Evolutionary conservation across 768 basidiomycete species (phyloP).

Genomic region (Ramaria sp.): DNA sequence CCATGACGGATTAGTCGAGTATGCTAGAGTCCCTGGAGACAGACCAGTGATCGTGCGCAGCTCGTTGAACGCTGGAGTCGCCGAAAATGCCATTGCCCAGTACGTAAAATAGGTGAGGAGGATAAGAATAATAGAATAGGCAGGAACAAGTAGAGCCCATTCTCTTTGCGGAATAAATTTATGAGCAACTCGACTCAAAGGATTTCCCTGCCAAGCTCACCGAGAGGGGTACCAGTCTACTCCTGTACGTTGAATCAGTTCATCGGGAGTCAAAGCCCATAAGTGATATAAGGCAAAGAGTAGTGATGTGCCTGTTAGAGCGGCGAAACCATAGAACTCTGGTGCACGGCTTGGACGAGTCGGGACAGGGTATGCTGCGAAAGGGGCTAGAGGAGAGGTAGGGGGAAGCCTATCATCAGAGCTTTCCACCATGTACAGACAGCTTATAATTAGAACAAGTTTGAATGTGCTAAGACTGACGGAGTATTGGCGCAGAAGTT

Average conservation of each 20-base stretch:
- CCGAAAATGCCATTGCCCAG: constrained; percentile 59
- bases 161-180: constrained; percentile 39
- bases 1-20: background rate
- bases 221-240: constrained; percentile 83
- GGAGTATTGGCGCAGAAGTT: too few relatives aligned
- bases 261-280: constrained; percentile 75
- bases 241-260: constrained; percentile 52
- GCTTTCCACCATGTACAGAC: background rate
- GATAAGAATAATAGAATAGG: constrained; percentile 60
- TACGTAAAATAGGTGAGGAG: constrained; percentile 72
- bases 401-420: constrained; percentile 16
- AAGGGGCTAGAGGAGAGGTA: constrained; percentile 33
- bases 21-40: constrained; percentile 7
- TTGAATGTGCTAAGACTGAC: too few relatives aligned
- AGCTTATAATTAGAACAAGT: too few relatives aligned
- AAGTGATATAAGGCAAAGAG: constrained; percentile 60
- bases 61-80: constrained; percentile 61
- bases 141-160: constrained; percentile 75
- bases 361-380: constrained; percentile 31
- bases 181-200: background rate
- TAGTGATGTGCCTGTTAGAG: constrained; percentile 68
- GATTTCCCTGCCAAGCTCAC: constrained; percentile 27
- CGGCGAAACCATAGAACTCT: constrained; percentile 88
- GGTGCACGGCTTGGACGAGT: constrained; percentile 55
- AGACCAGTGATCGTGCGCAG: constrained; percentile 58